These are phyloP conservation scores for Helianthus annuus DNA, from an alignment of 129 eudicot species.

Conservation along the genomic window DNA sequence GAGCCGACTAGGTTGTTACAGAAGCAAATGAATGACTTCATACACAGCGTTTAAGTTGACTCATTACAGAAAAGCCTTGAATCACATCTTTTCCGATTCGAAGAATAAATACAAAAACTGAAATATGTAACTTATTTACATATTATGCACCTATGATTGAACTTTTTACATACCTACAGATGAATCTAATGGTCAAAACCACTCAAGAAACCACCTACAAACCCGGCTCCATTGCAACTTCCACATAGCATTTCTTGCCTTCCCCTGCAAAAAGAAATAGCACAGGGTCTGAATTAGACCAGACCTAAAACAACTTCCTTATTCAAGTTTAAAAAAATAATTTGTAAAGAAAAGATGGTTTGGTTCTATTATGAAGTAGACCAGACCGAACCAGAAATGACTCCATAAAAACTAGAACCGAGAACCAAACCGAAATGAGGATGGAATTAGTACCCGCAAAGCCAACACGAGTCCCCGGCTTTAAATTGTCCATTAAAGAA, in stretches of 20 bases:
- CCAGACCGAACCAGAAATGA: not conserved
- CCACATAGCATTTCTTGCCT: constrained; percentile 80
- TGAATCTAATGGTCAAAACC: constrained; percentile 53
- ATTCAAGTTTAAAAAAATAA: not conserved
- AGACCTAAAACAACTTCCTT: not conserved
- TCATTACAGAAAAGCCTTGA: constrained; percentile 8
- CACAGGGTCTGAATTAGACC: not conserved
- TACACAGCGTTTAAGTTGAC: constrained; percentile 36
- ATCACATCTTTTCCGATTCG: not conserved
- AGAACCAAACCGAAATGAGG: not conserved
- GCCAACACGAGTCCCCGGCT: constrained; percentile 90
- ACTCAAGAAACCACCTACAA: constrained; percentile 82
- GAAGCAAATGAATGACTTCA: constrained; percentile 62
- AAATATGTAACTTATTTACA: constrained; percentile 22
- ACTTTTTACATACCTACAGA: constrained; percentile 2
- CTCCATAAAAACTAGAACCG: not conserved
- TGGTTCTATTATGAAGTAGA: not conserved
- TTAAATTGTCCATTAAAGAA: constrained; percentile 82
- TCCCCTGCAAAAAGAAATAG: constrained; percentile 51
- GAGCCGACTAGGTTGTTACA: constrained; percentile 58
- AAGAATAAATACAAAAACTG: constrained; percentile 17
- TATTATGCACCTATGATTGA: not conserved
- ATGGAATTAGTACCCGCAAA: constrained; percentile 69
- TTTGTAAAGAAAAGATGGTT: not conserved
- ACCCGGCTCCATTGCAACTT: constrained; percentile 84